Percentiles rank a stretch among this genome's conserved stretches.
Conservation (phyloP, 2,329 filamentous ascomycete species). For the Penicillium sp. region DNA sequence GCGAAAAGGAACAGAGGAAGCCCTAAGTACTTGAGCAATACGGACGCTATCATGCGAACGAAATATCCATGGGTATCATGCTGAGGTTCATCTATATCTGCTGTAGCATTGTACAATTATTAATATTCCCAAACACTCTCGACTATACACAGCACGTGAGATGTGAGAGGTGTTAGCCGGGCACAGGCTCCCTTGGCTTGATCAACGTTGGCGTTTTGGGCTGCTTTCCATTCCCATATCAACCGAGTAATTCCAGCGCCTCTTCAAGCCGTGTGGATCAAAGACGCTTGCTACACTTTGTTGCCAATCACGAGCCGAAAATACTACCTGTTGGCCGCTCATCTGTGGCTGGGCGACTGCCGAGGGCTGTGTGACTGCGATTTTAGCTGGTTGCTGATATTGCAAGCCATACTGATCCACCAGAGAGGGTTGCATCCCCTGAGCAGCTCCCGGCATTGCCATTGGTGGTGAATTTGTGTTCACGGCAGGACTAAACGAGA, state of each 20-base stretch:
- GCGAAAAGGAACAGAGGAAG: background rate
- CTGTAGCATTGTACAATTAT: conserved; percentile 11
- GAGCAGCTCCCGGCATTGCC: conserved; percentile 36
- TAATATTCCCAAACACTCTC: background rate
- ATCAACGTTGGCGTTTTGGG: conserved; percentile 39
- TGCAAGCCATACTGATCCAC: conserved; percentile 42
- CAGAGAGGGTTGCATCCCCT: conserved; percentile 32
- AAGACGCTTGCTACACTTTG: conserved; percentile 55
- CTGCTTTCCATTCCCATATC: conserved; percentile 37
- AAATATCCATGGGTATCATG: conserved; percentile 13
- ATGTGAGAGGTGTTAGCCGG: background rate
- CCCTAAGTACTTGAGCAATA: background rate
- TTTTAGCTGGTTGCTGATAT: conserved; percentile 37
- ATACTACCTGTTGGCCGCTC: conserved; percentile 41
- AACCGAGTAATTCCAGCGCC: conserved; percentile 48
- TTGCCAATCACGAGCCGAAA: conserved; percentile 54
- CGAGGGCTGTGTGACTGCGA: conserved; percentile 37
- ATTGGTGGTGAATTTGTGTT: conserved; percentile 50
- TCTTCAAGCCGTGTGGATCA: conserved; percentile 51
- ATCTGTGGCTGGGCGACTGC: conserved; percentile 40
- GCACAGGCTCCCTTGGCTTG: background rate
- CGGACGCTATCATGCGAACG: background rate
- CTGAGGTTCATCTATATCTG: conserved; percentile 9
- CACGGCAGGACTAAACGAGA: conserved; percentile 69
- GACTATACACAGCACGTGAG: background rate